Evolutionary conservation across 2,329 filamentous ascomycete species (phyloP), one percentile per base, ranked within the genome.

Genomic region (Colletotrichum lupini): DNA sequence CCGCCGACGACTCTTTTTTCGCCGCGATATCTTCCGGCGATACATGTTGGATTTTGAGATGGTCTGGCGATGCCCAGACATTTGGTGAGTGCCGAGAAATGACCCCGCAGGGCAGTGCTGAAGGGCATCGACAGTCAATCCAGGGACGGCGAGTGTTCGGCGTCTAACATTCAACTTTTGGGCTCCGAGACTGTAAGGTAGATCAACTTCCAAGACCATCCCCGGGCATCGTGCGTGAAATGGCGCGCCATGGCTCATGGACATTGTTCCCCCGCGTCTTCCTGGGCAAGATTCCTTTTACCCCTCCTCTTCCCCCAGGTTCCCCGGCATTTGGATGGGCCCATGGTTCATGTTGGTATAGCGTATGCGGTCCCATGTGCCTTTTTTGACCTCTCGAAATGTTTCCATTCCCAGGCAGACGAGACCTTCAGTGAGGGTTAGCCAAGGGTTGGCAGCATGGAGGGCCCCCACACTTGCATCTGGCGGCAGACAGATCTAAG

Each of bases 401-500:
- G 55, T 52, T 58, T 64, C 58, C 46, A 59, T 69, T 64, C 46
- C 55, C 66, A 55, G 42, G 11, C 19, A 30, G 32, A 26, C 42
- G 57, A 68, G 46, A 30, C 58, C 30, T 58, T 52, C 11, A 32
- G 42, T 30, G 28, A 73, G 46, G 55, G 60, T 58, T 65, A 59
- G 66, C 70, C 30, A 60, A 63, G 26, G 35, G 35, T 63, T 64
- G 67, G 58, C 53, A 35, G 52, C 60, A 68, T 62, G 58, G 67
- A 26, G 56, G 22, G 60, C 61, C 71, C 70, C 71, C 71, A 73
- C 71, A 73, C 60, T 65, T 71, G 61, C 71, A 73, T 73, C 67
- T 70, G 22, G 61, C 71, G 71, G 71, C 67, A 71, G 67, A 71
- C 71, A 73, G 71, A 73, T 73, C 71, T 73, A 71, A 71, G 61